phyloP scores from a whole-genome alignment of 1,284 basidiomycete genomes.

The Cryptococcus maquisensis region DNA sequence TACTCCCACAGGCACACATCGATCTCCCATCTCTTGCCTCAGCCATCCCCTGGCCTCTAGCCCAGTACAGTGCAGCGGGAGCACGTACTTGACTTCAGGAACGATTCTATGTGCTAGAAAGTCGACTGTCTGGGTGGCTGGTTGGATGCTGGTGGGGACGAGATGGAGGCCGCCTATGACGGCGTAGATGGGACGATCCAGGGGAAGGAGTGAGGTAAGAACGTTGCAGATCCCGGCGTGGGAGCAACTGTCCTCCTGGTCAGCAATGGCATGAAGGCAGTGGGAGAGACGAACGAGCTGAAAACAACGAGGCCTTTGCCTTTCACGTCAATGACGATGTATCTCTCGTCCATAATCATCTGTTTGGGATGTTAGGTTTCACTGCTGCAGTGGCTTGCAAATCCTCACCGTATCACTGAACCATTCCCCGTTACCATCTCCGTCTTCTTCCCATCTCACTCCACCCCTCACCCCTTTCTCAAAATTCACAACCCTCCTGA shows the following conservation, averaged over 20 bases:
- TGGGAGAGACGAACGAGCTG: slow-evolving; percentile 60
- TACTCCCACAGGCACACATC: too few relatives aligned
- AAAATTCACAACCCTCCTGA: slow-evolving; percentile 56
- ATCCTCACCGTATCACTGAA: slow-evolving; percentile 58
- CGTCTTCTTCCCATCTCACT: not conserved
- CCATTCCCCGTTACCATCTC: slow-evolving; percentile 51
- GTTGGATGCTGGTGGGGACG: slow-evolving; percentile 22
- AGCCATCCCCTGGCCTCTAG: slow-evolving; percentile 67
- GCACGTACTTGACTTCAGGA: slow-evolving; percentile 63
- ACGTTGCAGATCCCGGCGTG: slow-evolving; percentile 82
- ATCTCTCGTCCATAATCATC: slow-evolving; percentile 77
- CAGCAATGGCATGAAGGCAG: not conserved
- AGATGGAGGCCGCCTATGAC: slow-evolving; percentile 77
- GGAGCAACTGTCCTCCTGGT: slow-evolving; percentile 55
- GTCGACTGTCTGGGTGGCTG: slow-evolving; percentile 65
- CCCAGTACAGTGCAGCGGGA: slow-evolving; percentile 80
- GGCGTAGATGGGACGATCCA: slow-evolving; percentile 68
- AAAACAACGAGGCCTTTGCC: slow-evolving; percentile 76
- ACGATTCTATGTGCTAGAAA: slow-evolving; percentile 60
- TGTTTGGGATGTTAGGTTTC: slow-evolving; percentile 29
- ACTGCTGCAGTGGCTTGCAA: not conserved
- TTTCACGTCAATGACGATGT: slow-evolving; percentile 66
- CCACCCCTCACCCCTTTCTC: slow-evolving; percentile 52
- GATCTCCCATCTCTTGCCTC: slow-evolving; percentile 59
- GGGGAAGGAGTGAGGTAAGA: slow-evolving; percentile 57